Conservation (phyloP, 1,284 basidiomycete species). For the Cryptococcus sp. region DNA sequence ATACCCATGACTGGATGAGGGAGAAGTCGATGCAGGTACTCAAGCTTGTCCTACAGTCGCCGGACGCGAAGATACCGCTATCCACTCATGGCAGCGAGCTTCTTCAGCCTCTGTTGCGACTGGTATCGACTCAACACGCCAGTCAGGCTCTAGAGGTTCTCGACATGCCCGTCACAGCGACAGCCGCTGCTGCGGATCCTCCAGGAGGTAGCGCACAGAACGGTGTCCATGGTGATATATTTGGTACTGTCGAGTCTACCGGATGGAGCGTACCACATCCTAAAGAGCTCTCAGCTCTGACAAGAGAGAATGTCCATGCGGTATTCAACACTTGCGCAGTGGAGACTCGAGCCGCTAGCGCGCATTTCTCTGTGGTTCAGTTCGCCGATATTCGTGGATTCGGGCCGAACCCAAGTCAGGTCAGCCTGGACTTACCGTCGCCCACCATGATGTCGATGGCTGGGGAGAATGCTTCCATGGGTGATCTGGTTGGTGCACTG, state of each 20-base stretch:
- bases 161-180: slow-evolving; percentile 78
- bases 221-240: slow-evolving; percentile 59
- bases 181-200: slow-evolving; percentile 73
- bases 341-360: slow-evolving; percentile 59
- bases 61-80: slow-evolving; percentile 73
- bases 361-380: slow-evolving; percentile 51
- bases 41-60: slow-evolving; percentile 82
- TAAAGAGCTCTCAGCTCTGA: slow-evolving; percentile 63
- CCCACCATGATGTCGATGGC: slow-evolving; percentile 60
- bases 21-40: slow-evolving; percentile 82
- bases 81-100: slow-evolving; percentile 78
- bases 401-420: slow-evolving; percentile 21
- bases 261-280: slow-evolving; percentile 81
- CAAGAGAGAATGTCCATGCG: slow-evolving; percentile 73
- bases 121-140: slow-evolving; percentile 82
- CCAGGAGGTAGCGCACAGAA: slow-evolving; percentile 47
- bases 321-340: slow-evolving; percentile 77
- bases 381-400: slow-evolving; percentile 43
- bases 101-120: slow-evolving; percentile 82
- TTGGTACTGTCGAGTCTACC: slow-evolving; percentile 75
- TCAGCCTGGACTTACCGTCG: slow-evolving; percentile 20
- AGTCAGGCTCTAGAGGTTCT: slow-evolving; percentile 85
- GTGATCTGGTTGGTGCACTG: slow-evolving; percentile 79
- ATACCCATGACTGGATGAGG: slow-evolving; percentile 77
- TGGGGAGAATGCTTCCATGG: slow-evolving; percentile 59